Conservation (phyloP, 768 basidiomycete genomes). For the Gyrodon lividus region DNA sequence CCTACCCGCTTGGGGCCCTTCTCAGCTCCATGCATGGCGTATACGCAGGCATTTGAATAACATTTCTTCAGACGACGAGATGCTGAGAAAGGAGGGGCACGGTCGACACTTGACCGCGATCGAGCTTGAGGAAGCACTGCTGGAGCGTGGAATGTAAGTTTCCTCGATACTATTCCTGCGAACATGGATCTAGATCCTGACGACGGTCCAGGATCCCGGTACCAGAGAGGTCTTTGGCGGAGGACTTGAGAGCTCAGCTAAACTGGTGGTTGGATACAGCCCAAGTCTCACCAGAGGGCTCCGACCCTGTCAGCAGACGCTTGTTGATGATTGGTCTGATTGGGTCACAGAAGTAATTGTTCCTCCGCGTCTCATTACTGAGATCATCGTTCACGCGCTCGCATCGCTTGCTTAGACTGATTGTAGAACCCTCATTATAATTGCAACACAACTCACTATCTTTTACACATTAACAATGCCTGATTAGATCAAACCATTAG, state of each 20-base stretch:
- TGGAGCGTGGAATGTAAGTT: constrained; percentile 78
- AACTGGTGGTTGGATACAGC: constrained; percentile 64
- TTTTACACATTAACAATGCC: background rate
- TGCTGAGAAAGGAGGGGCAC: constrained; percentile 51
- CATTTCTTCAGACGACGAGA: constrained; percentile 59
- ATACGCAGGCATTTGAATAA: constrained; percentile 37
- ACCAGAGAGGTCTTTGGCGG: constrained; percentile 35
- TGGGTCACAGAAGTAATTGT: constrained; percentile 28
- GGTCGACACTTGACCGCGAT: constrained; percentile 45
- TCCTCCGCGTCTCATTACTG: background rate
- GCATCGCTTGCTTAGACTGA: constrained; percentile 4
- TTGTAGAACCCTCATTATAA: constrained; percentile 12
- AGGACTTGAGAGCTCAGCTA: constrained; percentile 49
- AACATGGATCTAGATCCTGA: background rate
- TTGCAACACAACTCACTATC: constrained; percentile 10
- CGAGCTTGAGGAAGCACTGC: constrained; percentile 64
- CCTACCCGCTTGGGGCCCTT: constrained; percentile 39
- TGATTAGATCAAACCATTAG: no score
- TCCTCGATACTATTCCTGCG: constrained; percentile 8
- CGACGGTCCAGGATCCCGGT: constrained; percentile 37
- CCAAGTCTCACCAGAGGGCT: constrained; percentile 32
- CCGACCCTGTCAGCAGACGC: constrained; percentile 46
- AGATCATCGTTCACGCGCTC: background rate
- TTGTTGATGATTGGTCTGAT: constrained; percentile 46
- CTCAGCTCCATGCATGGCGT: constrained; percentile 31